Conservation (phyloP, 1,139 yeast species). For the Hyphopichia fennica region DNA sequence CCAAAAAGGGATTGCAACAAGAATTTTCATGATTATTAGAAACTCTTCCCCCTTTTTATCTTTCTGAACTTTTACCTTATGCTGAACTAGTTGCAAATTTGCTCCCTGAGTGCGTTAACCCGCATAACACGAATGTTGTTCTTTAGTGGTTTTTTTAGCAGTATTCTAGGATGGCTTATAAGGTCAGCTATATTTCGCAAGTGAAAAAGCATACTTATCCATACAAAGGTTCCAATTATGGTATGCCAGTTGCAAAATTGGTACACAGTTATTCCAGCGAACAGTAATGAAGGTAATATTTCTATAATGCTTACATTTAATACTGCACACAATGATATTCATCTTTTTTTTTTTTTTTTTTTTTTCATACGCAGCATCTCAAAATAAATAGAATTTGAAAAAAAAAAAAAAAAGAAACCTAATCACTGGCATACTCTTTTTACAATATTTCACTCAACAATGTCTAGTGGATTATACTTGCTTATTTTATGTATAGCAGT, state of each 20-base stretch:
- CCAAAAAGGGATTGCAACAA: too few relatives aligned
- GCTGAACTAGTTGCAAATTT: background rate
- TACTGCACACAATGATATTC: conserved; percentile 1
- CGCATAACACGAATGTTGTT: background rate
- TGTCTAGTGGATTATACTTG: conserved; percentile 1
- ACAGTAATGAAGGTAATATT: too few relatives aligned
- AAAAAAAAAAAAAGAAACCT: background rate
- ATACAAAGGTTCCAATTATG: too few relatives aligned
- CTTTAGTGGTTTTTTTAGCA: too few relatives aligned
- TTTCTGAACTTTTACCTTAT: background rate
- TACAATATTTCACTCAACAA: background rate
- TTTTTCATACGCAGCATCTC: background rate
- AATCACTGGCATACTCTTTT: background rate
- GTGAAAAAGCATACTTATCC: too few relatives aligned
- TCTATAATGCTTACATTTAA: conserved; percentile 3
- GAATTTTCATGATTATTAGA: too few relatives aligned
- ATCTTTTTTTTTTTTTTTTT: conserved; percentile 1
- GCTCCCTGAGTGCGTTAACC: background rate
- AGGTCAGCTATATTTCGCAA: too few relatives aligned
- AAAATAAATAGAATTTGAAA: background rate
- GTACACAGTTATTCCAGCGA: too few relatives aligned
- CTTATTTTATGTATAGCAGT: background rate
- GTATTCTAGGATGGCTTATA: too few relatives aligned
- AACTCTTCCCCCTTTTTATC: background rate
- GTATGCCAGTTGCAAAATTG: too few relatives aligned